phyloP scores from a whole-genome alignment of 768 basidiomycete genomes.

The Leccinum fibrillosum region DNA sequence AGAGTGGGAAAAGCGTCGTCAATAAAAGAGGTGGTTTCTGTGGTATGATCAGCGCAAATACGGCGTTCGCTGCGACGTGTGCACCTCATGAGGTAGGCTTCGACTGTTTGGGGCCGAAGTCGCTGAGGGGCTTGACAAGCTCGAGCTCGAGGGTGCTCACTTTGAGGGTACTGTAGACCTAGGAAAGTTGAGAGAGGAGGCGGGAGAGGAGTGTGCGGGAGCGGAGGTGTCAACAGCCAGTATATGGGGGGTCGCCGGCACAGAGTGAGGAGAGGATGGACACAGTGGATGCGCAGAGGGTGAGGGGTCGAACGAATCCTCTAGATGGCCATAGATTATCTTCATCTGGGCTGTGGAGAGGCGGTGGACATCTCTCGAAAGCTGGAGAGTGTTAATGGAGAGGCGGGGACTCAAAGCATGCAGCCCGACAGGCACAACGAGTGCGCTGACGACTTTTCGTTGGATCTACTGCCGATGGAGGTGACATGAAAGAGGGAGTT shows the following conservation, averaged over 20 bases:
- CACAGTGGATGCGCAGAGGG: too few relatives aligned
- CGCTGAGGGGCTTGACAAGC: conserved; percentile 74
- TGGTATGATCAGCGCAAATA: conserved; percentile 86
- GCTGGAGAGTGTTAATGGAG: too few relatives aligned
- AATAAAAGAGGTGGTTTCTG: conserved; percentile 78
- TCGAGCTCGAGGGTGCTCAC: conserved; percentile 65
- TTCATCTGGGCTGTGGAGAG: too few relatives aligned
- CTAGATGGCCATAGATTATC: too few relatives aligned
- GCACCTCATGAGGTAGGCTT: conserved; percentile 92
- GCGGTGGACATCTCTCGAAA: too few relatives aligned
- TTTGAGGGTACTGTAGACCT: conserved; percentile 87
- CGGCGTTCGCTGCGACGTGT: conserved; percentile 79
- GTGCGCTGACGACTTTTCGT: too few relatives aligned
- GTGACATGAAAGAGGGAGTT: too few relatives aligned
- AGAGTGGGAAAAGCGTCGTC: conserved; percentile 40
- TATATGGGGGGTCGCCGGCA: conserved; percentile 46
- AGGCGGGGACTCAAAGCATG: too few relatives aligned
- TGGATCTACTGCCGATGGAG: too few relatives aligned
- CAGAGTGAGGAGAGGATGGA: conserved; percentile 58
- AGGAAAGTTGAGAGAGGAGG: conserved; percentile 84
- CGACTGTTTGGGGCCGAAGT: conserved; percentile 62
- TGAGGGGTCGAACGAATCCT: too few relatives aligned
- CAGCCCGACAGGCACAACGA: too few relatives aligned
- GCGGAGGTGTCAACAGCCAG: conserved; percentile 81
- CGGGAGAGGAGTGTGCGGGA: conserved; percentile 81